Conservation (phyloP, 352 stramenopile species). For the Pythium scleroteichum region DNA sequence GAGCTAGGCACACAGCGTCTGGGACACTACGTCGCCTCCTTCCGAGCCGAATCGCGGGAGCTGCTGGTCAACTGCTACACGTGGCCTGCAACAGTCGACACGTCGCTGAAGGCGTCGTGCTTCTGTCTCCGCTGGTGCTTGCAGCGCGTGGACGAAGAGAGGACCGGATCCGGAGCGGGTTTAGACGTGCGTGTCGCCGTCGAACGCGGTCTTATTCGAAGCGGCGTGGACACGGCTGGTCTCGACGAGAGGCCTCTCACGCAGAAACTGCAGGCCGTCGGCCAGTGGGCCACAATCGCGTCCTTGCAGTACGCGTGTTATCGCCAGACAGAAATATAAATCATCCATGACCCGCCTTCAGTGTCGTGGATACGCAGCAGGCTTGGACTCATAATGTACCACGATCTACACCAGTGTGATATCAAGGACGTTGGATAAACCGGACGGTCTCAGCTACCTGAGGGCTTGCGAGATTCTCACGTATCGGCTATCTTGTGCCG, state of each 20-base stretch:
- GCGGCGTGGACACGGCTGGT: slow-evolving; percentile 4
- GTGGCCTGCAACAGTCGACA: slow-evolving; percentile 2
- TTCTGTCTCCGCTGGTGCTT: slow-evolving; percentile 15
- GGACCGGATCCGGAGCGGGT: too few species aligned
- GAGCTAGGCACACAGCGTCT: slow-evolving; percentile 3
- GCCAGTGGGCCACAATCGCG: slow-evolving; percentile 8
- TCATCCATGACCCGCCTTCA: not conserved
- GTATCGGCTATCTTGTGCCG: too few species aligned
- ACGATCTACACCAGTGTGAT: too few species aligned
- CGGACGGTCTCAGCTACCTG: too few species aligned
- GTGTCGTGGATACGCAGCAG: too few species aligned
- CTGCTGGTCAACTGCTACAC: slow-evolving; percentile 19
- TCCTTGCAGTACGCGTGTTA: slow-evolving; percentile 13
- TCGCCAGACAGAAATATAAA: not conserved
- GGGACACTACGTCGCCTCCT: slow-evolving; percentile 23
- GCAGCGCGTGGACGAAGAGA: not conserved
- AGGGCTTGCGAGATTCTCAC: too few species aligned
- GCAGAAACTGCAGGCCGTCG: slow-evolving; percentile 15
- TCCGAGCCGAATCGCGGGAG: slow-evolving; percentile 2
- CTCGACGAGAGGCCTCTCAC: slow-evolving; percentile 12
- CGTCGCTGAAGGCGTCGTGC: not conserved
- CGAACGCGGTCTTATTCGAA: slow-evolving; percentile 1
- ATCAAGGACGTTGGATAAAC: too few species aligned
- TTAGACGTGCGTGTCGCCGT: slow-evolving; percentile 6
- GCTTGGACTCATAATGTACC: too few species aligned